Evolutionary conservation across 2,329 filamentous ascomycete genomes (phyloP), one percentile per base, ranked within the genome.

Genomic region (Hypoxylon rubiginosum): DNA sequence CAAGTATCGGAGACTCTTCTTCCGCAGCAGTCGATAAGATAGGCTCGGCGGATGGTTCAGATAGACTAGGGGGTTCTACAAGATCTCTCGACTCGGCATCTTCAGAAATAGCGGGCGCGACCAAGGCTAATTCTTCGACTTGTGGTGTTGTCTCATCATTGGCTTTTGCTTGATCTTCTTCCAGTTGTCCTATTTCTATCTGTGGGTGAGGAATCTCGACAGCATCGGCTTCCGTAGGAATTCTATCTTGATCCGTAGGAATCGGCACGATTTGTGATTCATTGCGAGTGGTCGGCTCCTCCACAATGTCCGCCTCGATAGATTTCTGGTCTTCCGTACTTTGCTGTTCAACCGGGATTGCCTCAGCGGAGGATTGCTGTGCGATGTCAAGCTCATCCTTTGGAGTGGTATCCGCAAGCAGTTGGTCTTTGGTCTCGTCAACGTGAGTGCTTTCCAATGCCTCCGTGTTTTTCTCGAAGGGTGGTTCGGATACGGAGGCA

Each of bases 1-100:
- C 58, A 17, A 60, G 17, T 5, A 57, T 26, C 3, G 71, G 62
- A 8, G 61, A 55, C 49, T 75, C 71, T n/a, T 72, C 71, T 32
- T 72, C 66, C 2, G 52, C 52, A 49, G 30, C 56, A 54, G 57
- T 57, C 50, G 58, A 32, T 61, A 48, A 49, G 50, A 69, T 58
- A 71, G 46, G 39, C 10, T 66, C 48, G 13, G 19, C 17, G 45
- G 58, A 64, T 10, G 34, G 21, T 30, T 61, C 49, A 21, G 39
- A 46, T 28, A 24, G 19, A 34, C 13, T 45, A 9, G 21, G 8
- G 3, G 43, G 26, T 17, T 58, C 60, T 43, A 34, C 30, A 53
- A 15, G 10, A 13, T 36, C 52, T 49, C 26, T 65, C 6, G 52
- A 34, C 34, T 50, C 48, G 9, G 43, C 45, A 59, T 68, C 57